phyloP scores from a whole-genome alignment of 139 green algal species.

The Choricystis sp. region DNA sequence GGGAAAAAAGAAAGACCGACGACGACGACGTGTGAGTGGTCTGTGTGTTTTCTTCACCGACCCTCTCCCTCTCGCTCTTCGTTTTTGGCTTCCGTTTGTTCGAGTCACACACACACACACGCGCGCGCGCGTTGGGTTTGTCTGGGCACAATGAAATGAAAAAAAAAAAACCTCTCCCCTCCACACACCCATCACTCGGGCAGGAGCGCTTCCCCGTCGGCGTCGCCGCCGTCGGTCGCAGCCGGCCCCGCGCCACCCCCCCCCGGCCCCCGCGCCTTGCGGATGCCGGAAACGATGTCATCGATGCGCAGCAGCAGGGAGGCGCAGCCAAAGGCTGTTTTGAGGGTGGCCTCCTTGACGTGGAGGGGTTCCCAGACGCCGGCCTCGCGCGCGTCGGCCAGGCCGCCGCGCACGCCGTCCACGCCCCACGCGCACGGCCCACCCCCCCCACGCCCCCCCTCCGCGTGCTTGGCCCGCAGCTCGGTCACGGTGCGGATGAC shows the following conservation, averaged over 20 bases:
- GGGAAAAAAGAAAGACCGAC: no score
- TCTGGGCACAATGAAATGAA: no score
- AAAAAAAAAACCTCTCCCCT: no score
- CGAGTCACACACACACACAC: not conserved
- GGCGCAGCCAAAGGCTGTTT: slow-evolving; percentile 83
- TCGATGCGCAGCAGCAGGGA: slow-evolving; percentile 95
- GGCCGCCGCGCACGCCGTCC: slow-evolving; percentile 56
- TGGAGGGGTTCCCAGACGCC: slow-evolving; percentile 94
- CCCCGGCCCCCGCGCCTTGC: not conserved
- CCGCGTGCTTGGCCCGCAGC: slow-evolving; percentile 71
- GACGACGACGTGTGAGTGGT: no score
- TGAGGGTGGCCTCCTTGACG: slow-evolving; percentile 91
- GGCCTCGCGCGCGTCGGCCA: slow-evolving; percentile 87
- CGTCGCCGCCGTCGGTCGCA: not conserved
- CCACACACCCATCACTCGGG: not conserved
- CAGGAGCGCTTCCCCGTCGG: not conserved
- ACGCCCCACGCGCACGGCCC: slow-evolving; percentile 57
- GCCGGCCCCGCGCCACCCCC: no score
- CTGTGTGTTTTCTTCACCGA: no score
- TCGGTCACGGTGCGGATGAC: slow-evolving; percentile 97
- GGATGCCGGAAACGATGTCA: slow-evolving; percentile 84
- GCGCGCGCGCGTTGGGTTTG: no score
- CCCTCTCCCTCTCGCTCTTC: no score
- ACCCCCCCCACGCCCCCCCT: slow-evolving; percentile 11
- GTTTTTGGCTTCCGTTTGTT: not conserved